Percentiles rank a stretch among this genome's conserved stretches.
Evolutionary conservation across 177 flowering plant genomes (phyloP).

Genomic region (Vitis hybrid): DNA sequence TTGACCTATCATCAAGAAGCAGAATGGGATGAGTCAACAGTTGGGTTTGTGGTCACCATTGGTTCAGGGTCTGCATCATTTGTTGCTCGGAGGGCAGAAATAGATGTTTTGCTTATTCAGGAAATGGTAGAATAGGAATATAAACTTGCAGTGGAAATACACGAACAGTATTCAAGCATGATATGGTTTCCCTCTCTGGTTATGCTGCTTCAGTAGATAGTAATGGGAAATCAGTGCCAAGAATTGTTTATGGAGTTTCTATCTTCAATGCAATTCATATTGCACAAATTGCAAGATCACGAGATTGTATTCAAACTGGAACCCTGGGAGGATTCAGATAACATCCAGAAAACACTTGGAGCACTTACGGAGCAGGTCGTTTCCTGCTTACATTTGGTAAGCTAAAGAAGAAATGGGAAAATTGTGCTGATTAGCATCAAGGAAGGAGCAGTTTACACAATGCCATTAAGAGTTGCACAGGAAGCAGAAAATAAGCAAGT

Average conservation of each 20-base stretch:
- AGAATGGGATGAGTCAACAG: no score
- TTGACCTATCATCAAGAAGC: no score
- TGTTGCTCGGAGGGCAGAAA: no score
- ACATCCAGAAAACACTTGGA: constrained; percentile 56
- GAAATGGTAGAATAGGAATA: constrained; percentile 65
- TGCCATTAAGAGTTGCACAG: no score
- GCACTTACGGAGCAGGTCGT: constrained; percentile 69
- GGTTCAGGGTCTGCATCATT: no score
- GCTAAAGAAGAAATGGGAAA: constrained; percentile 36
- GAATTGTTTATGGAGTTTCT: constrained; percentile 37
- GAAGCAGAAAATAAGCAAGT: no score
- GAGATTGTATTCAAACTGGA: constrained; percentile 61
- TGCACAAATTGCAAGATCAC: constrained; percentile 67
- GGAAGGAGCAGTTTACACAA: constrained; percentile 24
- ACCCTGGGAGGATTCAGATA: constrained; percentile 43
- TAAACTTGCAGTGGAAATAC: constrained; percentile 54
- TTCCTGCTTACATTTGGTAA: constrained; percentile 34
- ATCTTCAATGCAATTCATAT: constrained; percentile 50
- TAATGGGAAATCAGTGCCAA: constrained; percentile 17
- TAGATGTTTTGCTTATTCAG: no score
- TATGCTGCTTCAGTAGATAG: constrained; percentile 43
- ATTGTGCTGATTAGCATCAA: constrained; percentile 31
- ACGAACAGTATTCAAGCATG: constrained; percentile 70
- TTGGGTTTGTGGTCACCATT: no score
- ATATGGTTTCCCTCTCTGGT: constrained; percentile 90